Base-by-base conservation (phyloP, 2,329 filamentous ascomycete species). In the Pseudogymnoascus sp. region DNA sequence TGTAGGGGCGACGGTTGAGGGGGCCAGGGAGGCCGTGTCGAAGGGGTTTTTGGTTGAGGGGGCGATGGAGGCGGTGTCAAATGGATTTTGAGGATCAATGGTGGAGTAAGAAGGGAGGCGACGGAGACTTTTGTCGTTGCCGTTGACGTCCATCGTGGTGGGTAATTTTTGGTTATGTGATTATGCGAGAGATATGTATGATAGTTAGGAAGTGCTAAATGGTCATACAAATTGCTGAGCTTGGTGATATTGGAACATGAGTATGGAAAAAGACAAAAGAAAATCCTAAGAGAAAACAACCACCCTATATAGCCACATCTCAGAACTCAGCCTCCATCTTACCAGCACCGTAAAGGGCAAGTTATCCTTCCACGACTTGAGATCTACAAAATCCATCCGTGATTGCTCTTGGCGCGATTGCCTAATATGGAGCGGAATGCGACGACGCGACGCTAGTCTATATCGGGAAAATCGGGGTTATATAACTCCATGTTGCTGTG, bases 391-490 rank as follows among this genome's bases (percentile, higher is more conserved):
- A 54, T 54, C 28, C n/a, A 54, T 54, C 25, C 22, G 8, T 16
- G 25, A 18, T 50, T 30, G 28, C n/a, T 54, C 47, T 54, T 54
- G 47, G 47, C 47, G 47, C 47, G 47, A 54, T 54, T 54, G 25
- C 47, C 47, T 54, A 54, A 54, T 54, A 9, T 33, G 47, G 28
- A 54, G 47, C 47, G 33, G 47, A 54, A 54, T 54, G n/a, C 47
- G 47, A 54, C 47, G 18, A 54, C n/a, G 47, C 25, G 47, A 54
- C 25, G n/a, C 47, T 54, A 54, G 28, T 54, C 47, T 18, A 4
- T 4, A 54, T 33, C 25, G 12, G 7, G n/a, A 33, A 54, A 54
- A 7, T 12, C 47, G 25, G 30, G n/a, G 2, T 33, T 33, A 4
- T 30, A 18, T 54, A 18, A 7, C 11, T n/a, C 8, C n/a, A 9